These are phyloP conservation scores for Dioszegia aurantiaca DNA, from an alignment of 768 basidiomycete genomes.

Conservation along the genomic window DNA sequence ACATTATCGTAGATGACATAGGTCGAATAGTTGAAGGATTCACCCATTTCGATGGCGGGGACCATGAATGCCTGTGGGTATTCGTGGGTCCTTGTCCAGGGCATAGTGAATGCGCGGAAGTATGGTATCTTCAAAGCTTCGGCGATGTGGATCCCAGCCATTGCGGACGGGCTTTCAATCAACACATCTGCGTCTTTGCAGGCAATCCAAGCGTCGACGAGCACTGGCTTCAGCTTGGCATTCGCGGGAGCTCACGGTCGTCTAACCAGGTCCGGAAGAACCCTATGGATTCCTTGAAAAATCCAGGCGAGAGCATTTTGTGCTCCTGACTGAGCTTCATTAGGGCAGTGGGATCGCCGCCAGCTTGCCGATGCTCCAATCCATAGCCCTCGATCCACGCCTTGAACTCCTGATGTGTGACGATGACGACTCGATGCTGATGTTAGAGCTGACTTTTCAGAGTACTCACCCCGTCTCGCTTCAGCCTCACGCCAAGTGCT, in stretches of 20 bases:
- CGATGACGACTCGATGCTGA: constrained; percentile 56
- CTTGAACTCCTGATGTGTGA: constrained; percentile 58
- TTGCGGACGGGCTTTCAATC: constrained; percentile 66
- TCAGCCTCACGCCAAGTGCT: constrained; percentile 55
- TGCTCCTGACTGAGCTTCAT: constrained; percentile 64
- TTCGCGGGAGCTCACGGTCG: constrained; percentile 57
- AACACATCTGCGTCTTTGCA: constrained; percentile 67
- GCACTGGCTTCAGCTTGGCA: constrained; percentile 53
- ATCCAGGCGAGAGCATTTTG: constrained; percentile 69
- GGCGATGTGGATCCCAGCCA: constrained; percentile 71
- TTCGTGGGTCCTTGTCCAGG: constrained; percentile 56
- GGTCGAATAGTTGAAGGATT: constrained; percentile 58
- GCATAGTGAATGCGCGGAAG: constrained; percentile 56
- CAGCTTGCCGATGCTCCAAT: constrained; percentile 62
- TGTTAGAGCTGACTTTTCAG: background rate
- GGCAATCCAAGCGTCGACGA: constrained; percentile 63
- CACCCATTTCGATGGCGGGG: constrained; percentile 64
- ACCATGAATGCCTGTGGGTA: constrained; percentile 65
- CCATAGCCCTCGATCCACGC: constrained; percentile 64
- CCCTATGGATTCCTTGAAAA: constrained; percentile 64
- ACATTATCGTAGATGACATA: constrained; percentile 67
- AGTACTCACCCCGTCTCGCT: constrained; percentile 50
- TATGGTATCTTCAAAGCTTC: constrained; percentile 68
- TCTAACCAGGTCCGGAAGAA: constrained; percentile 68
- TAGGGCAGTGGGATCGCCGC: constrained; percentile 66